phyloP scores from a whole-genome alignment of 371 early-diverging fungal genomes.

The Quaeritorhiza haematococci region DNA sequence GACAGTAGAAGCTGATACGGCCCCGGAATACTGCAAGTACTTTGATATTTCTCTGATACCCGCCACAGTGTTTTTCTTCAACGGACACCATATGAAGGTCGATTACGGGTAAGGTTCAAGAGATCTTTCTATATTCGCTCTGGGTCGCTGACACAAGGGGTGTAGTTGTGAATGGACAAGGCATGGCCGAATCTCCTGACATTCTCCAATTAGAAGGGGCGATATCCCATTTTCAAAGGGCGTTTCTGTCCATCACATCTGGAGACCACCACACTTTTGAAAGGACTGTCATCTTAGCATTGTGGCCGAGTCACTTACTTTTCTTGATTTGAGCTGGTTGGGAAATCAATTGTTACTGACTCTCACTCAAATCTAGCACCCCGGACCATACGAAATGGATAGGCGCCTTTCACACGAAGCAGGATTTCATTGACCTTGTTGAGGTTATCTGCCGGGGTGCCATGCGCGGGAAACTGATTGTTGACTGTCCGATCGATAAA shows the following conservation, averaged over 20 bases:
- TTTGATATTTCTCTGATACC: constrained; percentile 32
- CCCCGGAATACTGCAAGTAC: constrained; percentile 22
- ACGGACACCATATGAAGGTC: constrained; percentile 30
- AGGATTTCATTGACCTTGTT: constrained; percentile 32
- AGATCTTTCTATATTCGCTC: too few species aligned
- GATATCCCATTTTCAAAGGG: too few species aligned
- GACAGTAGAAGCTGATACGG: constrained; percentile 21
- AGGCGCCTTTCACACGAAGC: constrained; percentile 25
- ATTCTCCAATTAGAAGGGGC: too few species aligned
- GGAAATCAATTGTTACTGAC: too few species aligned
- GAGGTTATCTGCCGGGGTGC: constrained; percentile 28
- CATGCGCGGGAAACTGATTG: constrained; percentile 23
- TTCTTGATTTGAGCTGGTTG: too few species aligned
- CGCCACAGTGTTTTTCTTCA: constrained; percentile 32
- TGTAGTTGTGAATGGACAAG: too few species aligned
- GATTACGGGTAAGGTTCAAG: constrained; percentile 23
- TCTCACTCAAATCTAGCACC: constrained; percentile 15
- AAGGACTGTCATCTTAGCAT: too few species aligned
- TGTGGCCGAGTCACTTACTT: too few species aligned
- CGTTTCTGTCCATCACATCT: too few species aligned
- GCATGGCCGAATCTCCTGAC: too few species aligned
- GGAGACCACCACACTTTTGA: too few species aligned
- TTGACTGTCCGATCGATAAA: constrained; percentile 22
- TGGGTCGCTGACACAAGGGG: too few species aligned
- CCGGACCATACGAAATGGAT: constrained; percentile 33